These are phyloP conservation scores for Cardamine resedifolia DNA, from an alignment of 345 rosid genomes.

Conservation along the genomic window DNA sequence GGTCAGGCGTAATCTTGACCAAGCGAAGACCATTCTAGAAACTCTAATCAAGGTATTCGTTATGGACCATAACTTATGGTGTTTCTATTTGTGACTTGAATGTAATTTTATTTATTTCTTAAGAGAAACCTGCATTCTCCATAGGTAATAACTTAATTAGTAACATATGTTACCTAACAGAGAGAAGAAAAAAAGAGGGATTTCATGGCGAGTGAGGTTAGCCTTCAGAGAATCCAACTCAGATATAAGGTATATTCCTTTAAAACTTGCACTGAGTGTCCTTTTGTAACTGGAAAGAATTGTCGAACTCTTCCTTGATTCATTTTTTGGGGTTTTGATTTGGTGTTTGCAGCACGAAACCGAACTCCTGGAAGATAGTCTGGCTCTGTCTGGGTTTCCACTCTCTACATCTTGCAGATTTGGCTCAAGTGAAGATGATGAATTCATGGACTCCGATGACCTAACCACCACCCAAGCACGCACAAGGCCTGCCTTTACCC, in stretches of 20 bases:
- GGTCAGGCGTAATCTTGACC: conserved; percentile 95
- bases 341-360: conserved; percentile 62
- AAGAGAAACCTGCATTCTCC: not conserved
- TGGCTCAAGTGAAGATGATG: conserved; percentile 86
- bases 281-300: not conserved
- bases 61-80: too few relatives aligned
- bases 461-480: conserved; percentile 51
- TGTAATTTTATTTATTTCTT: not conserved
- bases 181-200: conserved; percentile 93
- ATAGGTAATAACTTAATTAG: not conserved
- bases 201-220: conserved; percentile 71
- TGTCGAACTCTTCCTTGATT: not conserved
- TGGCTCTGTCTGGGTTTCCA: conserved; percentile 61
- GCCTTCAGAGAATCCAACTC: conserved; percentile 82
- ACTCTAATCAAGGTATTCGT: conserved; percentile 71
- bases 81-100: not conserved
- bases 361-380: conserved; percentile 76
- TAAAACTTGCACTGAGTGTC: not conserved
- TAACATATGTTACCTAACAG: conserved; percentile 42
- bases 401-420: conserved; percentile 54
- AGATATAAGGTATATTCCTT: conserved; percentile 59
- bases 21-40: conserved; percentile 81
- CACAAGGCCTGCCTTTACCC: conserved; percentile 43
- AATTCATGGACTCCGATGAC: conserved; percentile 81
- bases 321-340: not conserved